Percentiles rank a stretch among this genome's conserved stretches.
Evolutionary conservation across 176 grass and related monocot species (phyloP).

Genomic region (Aegilops sharonensis): DNA sequence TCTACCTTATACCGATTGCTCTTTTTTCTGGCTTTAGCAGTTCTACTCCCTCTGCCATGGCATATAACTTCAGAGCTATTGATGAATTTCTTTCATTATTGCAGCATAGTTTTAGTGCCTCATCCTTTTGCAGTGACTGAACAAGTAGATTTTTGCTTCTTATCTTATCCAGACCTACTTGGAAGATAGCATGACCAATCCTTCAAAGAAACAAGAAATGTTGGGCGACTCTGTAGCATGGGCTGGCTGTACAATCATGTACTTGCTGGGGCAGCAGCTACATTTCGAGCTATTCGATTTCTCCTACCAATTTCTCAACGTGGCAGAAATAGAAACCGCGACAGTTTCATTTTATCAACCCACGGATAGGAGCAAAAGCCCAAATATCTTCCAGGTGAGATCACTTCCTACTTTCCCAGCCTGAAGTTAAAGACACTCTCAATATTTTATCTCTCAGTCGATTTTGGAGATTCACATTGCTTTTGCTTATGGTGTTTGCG

Average conservation of each 20-base stretch:
- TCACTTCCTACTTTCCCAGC: not conserved
- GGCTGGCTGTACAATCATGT: conserved; percentile 97
- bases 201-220: conserved; percentile 72
- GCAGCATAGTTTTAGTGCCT: conserved; percentile 6
- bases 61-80: conserved; percentile 4
- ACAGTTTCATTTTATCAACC: conserved; percentile 48
- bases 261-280: conserved; percentile 93
- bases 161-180: conserved; percentile 63
- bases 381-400: conserved; percentile 75
- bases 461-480: conserved; percentile 11
- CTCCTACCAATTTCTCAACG: conserved; percentile 90
- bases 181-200: conserved; percentile 71
- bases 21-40: not conserved
- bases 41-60: not conserved
- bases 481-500: conserved; percentile 15
- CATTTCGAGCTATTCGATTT: conserved; percentile 99
- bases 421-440: not conserved
- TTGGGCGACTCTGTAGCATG: conserved; percentile 94
- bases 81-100: conserved; percentile 13
- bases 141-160: not conserved
- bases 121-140: not conserved
- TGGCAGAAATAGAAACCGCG: conserved; percentile 85
- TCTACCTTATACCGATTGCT: not conserved
- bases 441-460: not conserved
- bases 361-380: conserved; percentile 61